A percentile compares a stretch with the other conserved stretches of the same genome.
These are phyloP conservation scores for Cordyceps militaris DNA, from an alignment of 2,329 filamentous ascomycete genomes.

Conservation along the genomic window DNA sequence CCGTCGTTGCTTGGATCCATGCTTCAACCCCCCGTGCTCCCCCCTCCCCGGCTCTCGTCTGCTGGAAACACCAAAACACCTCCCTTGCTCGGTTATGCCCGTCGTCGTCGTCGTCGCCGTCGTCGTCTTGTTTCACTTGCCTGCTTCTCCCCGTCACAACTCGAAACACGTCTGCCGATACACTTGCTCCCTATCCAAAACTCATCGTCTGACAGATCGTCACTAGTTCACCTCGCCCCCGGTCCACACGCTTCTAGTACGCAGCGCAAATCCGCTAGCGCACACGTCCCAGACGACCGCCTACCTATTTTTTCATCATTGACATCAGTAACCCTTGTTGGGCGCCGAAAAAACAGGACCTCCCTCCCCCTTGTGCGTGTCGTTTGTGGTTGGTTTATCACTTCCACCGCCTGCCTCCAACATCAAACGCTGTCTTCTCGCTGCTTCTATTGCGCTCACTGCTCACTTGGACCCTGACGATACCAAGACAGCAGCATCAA, in stretches of 20 bases:
- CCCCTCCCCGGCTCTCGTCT: neutral
- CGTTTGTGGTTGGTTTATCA: no score
- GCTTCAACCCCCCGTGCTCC: neutral
- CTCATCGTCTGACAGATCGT: conserved; percentile 13
- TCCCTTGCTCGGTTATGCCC: neutral
- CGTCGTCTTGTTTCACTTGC: neutral
- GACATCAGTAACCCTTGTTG: no score
- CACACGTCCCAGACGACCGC: neutral
- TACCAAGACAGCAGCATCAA: no score
- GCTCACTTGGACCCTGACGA: no score
- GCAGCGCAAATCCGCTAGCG: conserved; percentile 4
- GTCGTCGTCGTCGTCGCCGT: neutral
- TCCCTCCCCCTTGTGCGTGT: no score
- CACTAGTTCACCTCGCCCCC: conserved; percentile 4
- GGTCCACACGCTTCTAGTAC: neutral
- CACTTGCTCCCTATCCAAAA: conserved; percentile 4
- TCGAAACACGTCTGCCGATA: conserved; percentile 7
- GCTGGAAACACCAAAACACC: neutral
- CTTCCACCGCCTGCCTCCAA: no score
- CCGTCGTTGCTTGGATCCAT: neutral
- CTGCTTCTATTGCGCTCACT: no score
- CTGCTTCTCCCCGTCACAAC: neutral
- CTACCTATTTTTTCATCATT: no score
- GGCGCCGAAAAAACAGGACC: no score
- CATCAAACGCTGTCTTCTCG: no score